Conservation (phyloP, 495 filamentous ascomycete genomes). For the Cudoniella acicularis region DNA sequence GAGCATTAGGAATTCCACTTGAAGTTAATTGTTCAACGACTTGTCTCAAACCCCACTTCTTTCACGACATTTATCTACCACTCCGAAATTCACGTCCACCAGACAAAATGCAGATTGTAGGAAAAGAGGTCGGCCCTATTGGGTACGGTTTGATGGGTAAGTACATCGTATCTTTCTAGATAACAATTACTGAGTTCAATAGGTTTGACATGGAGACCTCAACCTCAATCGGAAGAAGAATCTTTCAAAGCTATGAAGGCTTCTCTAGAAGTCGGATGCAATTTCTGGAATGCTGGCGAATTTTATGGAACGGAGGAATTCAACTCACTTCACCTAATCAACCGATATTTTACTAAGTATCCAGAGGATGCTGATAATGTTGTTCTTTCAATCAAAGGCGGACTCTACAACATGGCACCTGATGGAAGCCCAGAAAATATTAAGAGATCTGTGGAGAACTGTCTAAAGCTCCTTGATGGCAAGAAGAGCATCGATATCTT, state of each 20-base stretch:
- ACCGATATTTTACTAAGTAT: conserved; percentile 63
- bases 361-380: conserved; percentile 66
- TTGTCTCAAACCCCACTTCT: neutral
- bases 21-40: neutral
- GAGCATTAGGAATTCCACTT: no score
- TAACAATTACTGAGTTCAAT: neutral
- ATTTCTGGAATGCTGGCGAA: conserved; percentile 80
- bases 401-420: conserved; percentile 18
- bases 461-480: conserved; percentile 57
- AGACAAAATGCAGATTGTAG: conserved; percentile 32
- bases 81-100: neutral
- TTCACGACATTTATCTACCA: neutral
- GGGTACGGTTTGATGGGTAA: conserved; percentile 58
- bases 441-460: conserved; percentile 63
- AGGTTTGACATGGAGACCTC: conserved; percentile 73
- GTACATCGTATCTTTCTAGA: neutral
- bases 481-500: conserved; percentile 83
- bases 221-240: conserved; percentile 53
- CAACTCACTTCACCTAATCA: conserved; percentile 64
- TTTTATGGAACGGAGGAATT: conserved; percentile 70
- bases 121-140: conserved; percentile 49
- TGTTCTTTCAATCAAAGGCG: conserved; percentile 64
- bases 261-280: conserved; percentile 60
- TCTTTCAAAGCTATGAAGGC: conserved; percentile 66
- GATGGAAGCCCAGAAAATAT: conserved; percentile 58